Conservation (phyloP, 495 filamentous ascomycete species). For the Xylaria venustula region DNA sequence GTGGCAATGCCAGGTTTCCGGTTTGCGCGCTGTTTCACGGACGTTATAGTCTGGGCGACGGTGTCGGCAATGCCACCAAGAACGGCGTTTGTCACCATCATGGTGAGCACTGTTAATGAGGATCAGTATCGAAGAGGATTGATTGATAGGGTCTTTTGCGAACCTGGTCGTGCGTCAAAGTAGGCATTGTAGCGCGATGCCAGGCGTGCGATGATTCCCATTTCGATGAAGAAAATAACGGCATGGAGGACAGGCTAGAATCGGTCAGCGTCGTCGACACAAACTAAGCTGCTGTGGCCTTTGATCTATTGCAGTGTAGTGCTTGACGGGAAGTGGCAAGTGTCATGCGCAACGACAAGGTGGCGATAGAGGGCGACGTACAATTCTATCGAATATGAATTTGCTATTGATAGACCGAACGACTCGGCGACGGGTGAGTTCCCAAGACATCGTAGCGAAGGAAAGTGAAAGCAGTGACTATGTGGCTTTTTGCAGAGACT, state of each 20-base stretch:
- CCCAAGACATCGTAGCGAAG: conserved; percentile 51
- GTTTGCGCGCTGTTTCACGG: conserved; percentile 66
- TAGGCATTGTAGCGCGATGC: conserved; percentile 87
- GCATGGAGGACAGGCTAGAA: conserved; percentile 80
- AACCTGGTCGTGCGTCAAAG: conserved; percentile 84
- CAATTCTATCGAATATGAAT: conserved; percentile 77
- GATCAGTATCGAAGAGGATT: not conserved
- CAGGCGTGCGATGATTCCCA: conserved; percentile 77
- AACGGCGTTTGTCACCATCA: conserved; percentile 96
- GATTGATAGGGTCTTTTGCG: too few relatives aligned
- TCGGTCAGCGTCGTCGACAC: too few relatives aligned
- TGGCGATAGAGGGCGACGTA: conserved; percentile 45
- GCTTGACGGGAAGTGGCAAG: too few relatives aligned
- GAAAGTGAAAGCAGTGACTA: not conserved
- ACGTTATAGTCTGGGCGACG: conserved; percentile 88
- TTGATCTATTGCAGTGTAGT: too few relatives aligned
- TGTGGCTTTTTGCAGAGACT: not conserved
- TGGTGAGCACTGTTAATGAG: conserved; percentile 72
- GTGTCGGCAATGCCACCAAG: conserved; percentile 94
- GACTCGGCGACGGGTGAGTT: conserved; percentile 60
- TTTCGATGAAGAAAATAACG: conserved; percentile 82
- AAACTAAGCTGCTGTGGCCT: too few relatives aligned
- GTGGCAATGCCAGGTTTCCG: conserved; percentile 55
- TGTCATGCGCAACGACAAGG: too few relatives aligned
- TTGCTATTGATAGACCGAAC: conserved; percentile 69